Evolutionary conservation across 1,284 basidiomycete species (phyloP).

Genomic region (Neolentinus lepideus): DNA sequence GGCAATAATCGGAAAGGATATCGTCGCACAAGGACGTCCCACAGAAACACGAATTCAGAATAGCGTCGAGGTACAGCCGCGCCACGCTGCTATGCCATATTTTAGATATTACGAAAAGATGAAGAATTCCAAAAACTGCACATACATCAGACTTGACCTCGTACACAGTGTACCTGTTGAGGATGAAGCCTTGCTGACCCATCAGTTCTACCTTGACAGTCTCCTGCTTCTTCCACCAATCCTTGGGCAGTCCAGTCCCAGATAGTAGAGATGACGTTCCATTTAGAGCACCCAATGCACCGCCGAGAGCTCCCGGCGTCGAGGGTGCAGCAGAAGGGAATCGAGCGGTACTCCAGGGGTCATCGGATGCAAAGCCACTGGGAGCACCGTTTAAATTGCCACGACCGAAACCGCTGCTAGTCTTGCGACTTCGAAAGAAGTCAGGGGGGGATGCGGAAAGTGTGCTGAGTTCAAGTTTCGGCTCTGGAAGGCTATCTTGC

Average conservation of each 20-base stretch:
- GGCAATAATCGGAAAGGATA: slow-evolving; percentile 92
- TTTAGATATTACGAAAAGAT: not conserved
- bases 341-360: slow-evolving; percentile 61
- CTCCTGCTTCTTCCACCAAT: slow-evolving; percentile 85
- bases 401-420: not conserved
- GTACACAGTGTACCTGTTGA: slow-evolving; percentile 80
- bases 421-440: slow-evolving; percentile 10
- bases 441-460: slow-evolving; percentile 43
- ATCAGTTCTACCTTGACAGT: slow-evolving; percentile 61
- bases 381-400: not conserved
- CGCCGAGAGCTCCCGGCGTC: slow-evolving; percentile 8
- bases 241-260: slow-evolving; percentile 62
- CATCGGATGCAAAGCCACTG: slow-evolving; percentile 48
- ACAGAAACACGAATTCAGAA: slow-evolving; percentile 86
- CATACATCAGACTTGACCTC: slow-evolving; percentile 75
- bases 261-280: slow-evolving; percentile 51
- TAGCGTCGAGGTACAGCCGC: slow-evolving; percentile 70
- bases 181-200: slow-evolving; percentile 83
- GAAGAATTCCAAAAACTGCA: slow-evolving; percentile 7
- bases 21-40: slow-evolving; percentile 71
- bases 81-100: slow-evolving; percentile 37
- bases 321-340: slow-evolving; percentile 9
- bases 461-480: slow-evolving; percentile 54
- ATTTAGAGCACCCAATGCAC: slow-evolving; percentile 30
- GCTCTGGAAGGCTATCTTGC: slow-evolving; percentile 65